Evolutionary conservation across 352 stramenopile species (phyloP), one percentile per base, ranked within the genome.

Genomic region (Pythium phragmiticola): DNA sequence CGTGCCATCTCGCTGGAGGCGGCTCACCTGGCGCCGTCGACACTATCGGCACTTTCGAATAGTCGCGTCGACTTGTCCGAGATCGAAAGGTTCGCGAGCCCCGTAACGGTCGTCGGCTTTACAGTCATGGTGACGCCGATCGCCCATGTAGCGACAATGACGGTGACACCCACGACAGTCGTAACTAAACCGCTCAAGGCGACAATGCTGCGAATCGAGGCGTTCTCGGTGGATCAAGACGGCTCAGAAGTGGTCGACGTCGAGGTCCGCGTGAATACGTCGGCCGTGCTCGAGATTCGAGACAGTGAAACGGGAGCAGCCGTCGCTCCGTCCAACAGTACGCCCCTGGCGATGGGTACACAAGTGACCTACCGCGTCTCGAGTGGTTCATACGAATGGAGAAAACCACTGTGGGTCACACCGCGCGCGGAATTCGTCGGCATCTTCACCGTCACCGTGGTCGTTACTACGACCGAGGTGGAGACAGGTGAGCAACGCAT

Each of bases 371-470:
- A 62, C n/a, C 42, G 23, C 4, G 41, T 68, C 46, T 37, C 45
- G 21, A 57, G 43, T 5, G 42, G 13, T 41, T 63, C 70, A 21
- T 75, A 67, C 36, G 39, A 16, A 6, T 39, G 73, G 13, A 37
- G 45, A 17, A 65, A 66, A n/a, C 60, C 41, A 7, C 65, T 84
- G 51, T 63, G 30, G 21, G 36, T 81, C 43, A 63, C 70, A 11
- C 61, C 76, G 23, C 65, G 73, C 13, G 70, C 71, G 9, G 71
- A 84, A 16, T 84, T 84, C 37, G 61, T 77, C 11, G 76, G 76
- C 0, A 57, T 81, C 30, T 80, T 85, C 30, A 66, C 71, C 4
- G 63, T 82, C 0, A 72, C 74, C 3, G 64, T 85, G 2, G 62
- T 58, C 1, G 68, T 80, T 1, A 70, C 48, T 41, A 78, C 72